These are phyloP conservation scores for Fusarium oxysporum DNA, from an alignment of 2,329 filamentous ascomycete species.

Conservation along the genomic window DNA sequence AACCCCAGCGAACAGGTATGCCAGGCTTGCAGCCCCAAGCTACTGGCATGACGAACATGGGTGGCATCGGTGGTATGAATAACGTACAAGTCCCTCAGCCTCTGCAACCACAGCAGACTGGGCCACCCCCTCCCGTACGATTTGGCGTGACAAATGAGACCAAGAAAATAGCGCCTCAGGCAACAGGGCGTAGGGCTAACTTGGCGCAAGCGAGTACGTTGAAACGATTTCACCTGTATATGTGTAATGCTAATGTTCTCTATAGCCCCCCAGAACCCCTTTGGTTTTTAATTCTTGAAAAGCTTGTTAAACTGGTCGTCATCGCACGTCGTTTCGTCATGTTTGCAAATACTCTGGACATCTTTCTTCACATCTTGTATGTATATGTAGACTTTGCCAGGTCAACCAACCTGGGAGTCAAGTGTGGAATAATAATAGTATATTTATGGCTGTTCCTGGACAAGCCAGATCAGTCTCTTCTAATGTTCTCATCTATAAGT, in stretches of 20 bases:
- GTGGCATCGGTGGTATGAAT: conserved; percentile 61
- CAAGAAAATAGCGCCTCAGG: conserved; percentile 85
- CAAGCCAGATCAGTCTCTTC: conserved; percentile 28
- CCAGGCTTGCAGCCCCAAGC: conserved; percentile 60
- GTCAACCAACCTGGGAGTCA: conserved; percentile 32
- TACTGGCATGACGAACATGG: conserved; percentile 49
- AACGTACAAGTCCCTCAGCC: conserved; percentile 57
- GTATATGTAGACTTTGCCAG: conserved; percentile 39
- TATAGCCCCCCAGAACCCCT: conserved; percentile 65
- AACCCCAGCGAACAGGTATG: conserved; percentile 70
- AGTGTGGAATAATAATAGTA: conserved; percentile 43
- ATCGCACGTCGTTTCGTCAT: conserved; percentile 9
- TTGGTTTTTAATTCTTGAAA: conserved; percentile 57
- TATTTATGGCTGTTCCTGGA: conserved; percentile 27
- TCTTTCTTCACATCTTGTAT: conserved; percentile 41
- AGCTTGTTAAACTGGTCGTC: conserved; percentile 5
- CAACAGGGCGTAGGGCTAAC: conserved; percentile 91
- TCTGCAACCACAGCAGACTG: conserved; percentile 62
- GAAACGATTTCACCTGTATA: neutral
- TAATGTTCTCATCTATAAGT: conserved; percentile 35
- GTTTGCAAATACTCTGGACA: conserved; percentile 42
- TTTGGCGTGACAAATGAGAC: conserved; percentile 82
- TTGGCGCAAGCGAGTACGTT: conserved; percentile 95
- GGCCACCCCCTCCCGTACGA: conserved; percentile 84
- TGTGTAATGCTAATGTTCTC: conserved; percentile 29